Conservation (phyloP, 1,284 basidiomycete genomes). For the Puccinia novopanici region DNA sequence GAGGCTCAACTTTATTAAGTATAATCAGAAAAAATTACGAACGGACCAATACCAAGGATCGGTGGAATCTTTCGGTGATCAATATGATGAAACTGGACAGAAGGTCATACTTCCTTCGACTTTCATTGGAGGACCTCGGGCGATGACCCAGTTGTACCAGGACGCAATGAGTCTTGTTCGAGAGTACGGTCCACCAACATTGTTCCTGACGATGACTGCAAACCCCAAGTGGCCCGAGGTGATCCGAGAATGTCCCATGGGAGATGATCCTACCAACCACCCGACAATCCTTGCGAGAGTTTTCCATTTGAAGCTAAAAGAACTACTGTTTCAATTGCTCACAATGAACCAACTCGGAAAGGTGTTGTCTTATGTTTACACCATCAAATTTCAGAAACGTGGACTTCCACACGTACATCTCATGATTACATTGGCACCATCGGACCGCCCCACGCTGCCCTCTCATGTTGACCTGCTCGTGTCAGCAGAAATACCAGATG, state of each 20-base stretch:
- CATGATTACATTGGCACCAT: background rate
- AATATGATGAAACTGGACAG: too few species aligned
- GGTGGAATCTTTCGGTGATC: background rate
- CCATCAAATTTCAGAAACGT: too few species aligned
- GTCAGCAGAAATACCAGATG: slow-evolving; percentile 1
- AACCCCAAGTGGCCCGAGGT: slow-evolving; percentile 58
- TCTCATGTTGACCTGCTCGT: background rate
- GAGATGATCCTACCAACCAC: background rate
- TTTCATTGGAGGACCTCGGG: slow-evolving; percentile 59
- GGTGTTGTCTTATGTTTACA: slow-evolving; percentile 12
- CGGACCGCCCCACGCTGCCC: background rate
- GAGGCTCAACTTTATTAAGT: background rate
- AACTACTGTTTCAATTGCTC: background rate
- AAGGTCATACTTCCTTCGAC: slow-evolving; percentile 59
- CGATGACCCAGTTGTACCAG: slow-evolving; percentile 60
- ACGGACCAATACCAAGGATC: slow-evolving; percentile 2
- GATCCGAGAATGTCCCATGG: background rate
- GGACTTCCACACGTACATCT: too few species aligned
- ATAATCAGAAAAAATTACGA: background rate
- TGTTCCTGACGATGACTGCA: slow-evolving; percentile 62
- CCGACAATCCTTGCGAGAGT: slow-evolving; percentile 16
- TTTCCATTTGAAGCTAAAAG: slow-evolving; percentile 6
- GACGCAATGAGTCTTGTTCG: slow-evolving; percentile 60
- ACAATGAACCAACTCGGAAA: background rate
- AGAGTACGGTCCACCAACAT: slow-evolving; percentile 57